Base-by-base conservation (phyloP, 306 rosid species). In the Vicia faba region DNA sequence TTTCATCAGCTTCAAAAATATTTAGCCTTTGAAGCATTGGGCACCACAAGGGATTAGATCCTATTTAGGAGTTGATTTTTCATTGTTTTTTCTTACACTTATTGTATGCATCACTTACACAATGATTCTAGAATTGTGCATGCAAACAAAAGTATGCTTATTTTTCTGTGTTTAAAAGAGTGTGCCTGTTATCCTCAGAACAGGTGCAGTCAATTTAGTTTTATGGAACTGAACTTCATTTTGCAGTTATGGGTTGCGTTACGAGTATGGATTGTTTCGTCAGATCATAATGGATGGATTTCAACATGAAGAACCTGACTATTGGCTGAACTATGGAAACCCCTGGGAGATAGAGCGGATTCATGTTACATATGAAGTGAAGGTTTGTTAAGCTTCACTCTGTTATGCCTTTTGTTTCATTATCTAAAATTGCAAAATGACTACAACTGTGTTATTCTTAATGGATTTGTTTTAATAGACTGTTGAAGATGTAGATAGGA, bases 341-440 rank as follows among this genome's bases (percentile, higher is more conserved):
- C 95, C 95, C 65, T 85, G 95, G 95, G 91, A 88, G 70, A 88
- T 84, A 69, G 95, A 81, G 81, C 81, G 88, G 35, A 67, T 79
- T 69, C 88, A 88, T 72, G 85, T 88, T 15, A 85, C 95, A 43
- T 85, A 88, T 70, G 85, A 88, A 60, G 91, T 85, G 76, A 85
- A 88, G 91, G 90, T 88, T 66, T 73, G 63, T 39, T 75, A 62
- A 39, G 62, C 46, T 70, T 64, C 68, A 54, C 45, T 65, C 43
- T 74, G 61, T 66, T 68, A 25, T 33, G 41, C 67, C 69, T 36
- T 43, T 35, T 53, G 31, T 61, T 72, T 67, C 67, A 44, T 61
- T 66, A 48, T 74, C 19, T 36, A 77, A 54, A 54, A 62, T 45
- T 79, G 60, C 53, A 74, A 61, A 28, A 69, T 79, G 38, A 72